Evolutionary conservation across 164 flowering plant species (phyloP).

Genomic region (Dillenia turbinata): DNA sequence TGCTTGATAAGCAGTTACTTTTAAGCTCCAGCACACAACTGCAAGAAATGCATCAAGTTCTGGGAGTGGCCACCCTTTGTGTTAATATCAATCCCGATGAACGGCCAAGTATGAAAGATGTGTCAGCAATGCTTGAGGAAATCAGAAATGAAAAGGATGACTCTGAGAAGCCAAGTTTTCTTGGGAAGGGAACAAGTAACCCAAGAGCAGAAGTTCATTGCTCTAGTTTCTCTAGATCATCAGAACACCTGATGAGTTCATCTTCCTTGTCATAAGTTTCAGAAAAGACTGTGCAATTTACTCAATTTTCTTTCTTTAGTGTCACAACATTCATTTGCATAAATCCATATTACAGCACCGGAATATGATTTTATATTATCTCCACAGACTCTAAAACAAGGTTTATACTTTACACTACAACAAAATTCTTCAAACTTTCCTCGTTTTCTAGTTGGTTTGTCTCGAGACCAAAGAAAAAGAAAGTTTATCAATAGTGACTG

Average conservation of each 20-base stretch:
- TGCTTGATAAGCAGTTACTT: slow-evolving; percentile 41
- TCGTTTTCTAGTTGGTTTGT: no score
- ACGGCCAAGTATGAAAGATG: slow-evolving; percentile 63
- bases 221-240: slow-evolving; percentile 50
- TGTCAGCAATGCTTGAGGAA: slow-evolving; percentile 46
- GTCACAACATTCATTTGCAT: no score
- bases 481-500: no score
- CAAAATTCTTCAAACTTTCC: no score
- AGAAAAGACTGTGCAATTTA: no score
- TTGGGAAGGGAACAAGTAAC: slow-evolving; percentile 14
- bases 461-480: no score
- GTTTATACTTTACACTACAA: no score
- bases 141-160: slow-evolving; percentile 45
- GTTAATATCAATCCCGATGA: slow-evolving; percentile 47
- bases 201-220: slow-evolving; percentile 35
- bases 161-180: slow-evolving; percentile 19
- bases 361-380: no score
- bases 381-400: no score
- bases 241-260: slow-evolving; percentile 44
- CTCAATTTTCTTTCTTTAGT: no score
- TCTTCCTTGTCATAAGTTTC: slow-evolving; percentile 9
- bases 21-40: slow-evolving; percentile 34
- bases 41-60: slow-evolving; percentile 60
- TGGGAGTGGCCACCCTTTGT: slow-evolving; percentile 56
- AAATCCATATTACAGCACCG: no score